phyloP scores from a whole-genome alignment of 2,329 filamentous ascomycete genomes.

The Neophaeococcomyces aloes region DNA sequence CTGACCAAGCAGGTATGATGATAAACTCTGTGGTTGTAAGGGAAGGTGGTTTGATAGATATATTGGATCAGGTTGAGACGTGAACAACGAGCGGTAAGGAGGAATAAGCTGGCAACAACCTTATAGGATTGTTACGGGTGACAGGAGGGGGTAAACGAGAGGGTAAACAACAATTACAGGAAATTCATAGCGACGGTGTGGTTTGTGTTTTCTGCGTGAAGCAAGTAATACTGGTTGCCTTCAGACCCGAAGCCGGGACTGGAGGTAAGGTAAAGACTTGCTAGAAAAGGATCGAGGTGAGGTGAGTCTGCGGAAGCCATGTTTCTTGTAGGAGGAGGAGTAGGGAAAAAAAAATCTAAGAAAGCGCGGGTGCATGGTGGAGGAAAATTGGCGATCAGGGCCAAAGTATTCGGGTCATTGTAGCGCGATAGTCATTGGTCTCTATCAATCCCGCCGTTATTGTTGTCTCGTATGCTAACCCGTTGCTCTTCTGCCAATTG shows the following conservation, averaged over 20 bases:
- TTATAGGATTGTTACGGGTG: constrained; percentile 5
- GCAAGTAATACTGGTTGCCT: constrained; percentile 9
- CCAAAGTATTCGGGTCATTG: background rate
- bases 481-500: background rate
- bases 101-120: background rate
- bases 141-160: constrained; percentile 5
- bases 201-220: constrained; percentile 9
- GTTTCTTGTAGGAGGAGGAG: constrained; percentile 5
- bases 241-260: constrained; percentile 7
- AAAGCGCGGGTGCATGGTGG: constrained; percentile 5
- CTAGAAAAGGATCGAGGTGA: background rate
- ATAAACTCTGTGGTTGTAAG: too few relatives aligned
- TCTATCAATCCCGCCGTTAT: background rate
- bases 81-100: background rate
- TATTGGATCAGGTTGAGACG: background rate
- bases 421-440: background rate
- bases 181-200: constrained; percentile 9
- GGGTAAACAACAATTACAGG: constrained; percentile 8
- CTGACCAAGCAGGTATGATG: background rate
- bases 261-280: constrained; percentile 8
- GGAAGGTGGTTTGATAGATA: background rate
- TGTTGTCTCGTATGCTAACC: background rate
- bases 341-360: constrained; percentile 2
- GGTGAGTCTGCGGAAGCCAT: constrained; percentile 4
- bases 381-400: constrained; percentile 6